Conservation (phyloP, 2,329 filamentous ascomycete genomes). For the Cordyceps cicadae region DNA sequence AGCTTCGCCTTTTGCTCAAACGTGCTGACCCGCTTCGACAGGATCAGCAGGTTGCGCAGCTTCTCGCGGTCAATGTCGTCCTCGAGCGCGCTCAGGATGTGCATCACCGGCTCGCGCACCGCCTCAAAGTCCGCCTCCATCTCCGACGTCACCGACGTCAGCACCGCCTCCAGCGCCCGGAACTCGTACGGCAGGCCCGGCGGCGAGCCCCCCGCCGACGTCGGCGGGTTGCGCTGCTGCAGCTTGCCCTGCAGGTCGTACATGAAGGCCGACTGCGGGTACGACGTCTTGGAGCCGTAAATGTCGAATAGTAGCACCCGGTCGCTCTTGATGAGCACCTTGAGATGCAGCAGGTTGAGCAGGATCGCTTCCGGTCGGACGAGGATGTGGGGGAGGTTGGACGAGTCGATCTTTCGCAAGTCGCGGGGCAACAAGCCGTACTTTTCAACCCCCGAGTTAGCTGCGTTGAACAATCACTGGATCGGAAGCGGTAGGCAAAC, state of each 20-base stretch:
- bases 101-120: slow-evolving; percentile 84
- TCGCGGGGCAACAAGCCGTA: slow-evolving; percentile 91
- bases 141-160: slow-evolving; percentile 87
- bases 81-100: slow-evolving; percentile 81
- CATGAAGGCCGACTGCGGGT: slow-evolving; percentile 94
- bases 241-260: slow-evolving; percentile 93
- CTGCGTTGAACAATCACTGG: background rate
- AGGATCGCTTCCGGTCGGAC: slow-evolving; percentile 88
- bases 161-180: slow-evolving; percentile 85
- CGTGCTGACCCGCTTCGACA: slow-evolving; percentile 90
- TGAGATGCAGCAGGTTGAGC: slow-evolving; percentile 91
- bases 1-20: slow-evolving; percentile 96
- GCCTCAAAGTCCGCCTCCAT: slow-evolving; percentile 92
- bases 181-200: slow-evolving; percentile 85
- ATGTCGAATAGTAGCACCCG: slow-evolving; percentile 93
- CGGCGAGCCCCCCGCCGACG: slow-evolving; percentile 33
- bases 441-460: slow-evolving; percentile 34
- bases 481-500: slow-evolving; percentile 33
- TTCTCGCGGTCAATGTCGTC: slow-evolving; percentile 96
- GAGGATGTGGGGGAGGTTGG: slow-evolving; percentile 88
- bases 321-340: slow-evolving; percentile 90
- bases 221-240: slow-evolving; percentile 60
- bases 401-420: slow-evolving; percentile 95
- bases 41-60: slow-evolving; percentile 78
- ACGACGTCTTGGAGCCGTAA: slow-evolving; percentile 88